A percentile compares a stretch with the other conserved stretches of the same genome.
Evolutionary conservation across 352 stramenopile genomes (phyloP).

Genomic region (Phytopythium oedochilum): DNA sequence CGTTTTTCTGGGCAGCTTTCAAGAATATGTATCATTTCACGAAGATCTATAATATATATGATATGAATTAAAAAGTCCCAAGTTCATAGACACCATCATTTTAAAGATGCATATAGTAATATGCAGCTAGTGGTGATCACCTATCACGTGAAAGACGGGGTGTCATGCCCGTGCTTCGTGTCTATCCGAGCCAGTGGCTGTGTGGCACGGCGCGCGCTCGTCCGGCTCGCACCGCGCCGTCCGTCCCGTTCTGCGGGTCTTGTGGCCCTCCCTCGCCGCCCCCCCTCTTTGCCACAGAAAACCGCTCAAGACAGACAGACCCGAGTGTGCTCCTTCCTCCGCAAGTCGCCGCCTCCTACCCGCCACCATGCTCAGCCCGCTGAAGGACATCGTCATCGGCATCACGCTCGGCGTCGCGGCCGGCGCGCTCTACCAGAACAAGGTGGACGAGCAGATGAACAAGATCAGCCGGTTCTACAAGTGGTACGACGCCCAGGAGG

Average conservation of each 20-base stretch:
- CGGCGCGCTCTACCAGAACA: conserved; percentile 61
- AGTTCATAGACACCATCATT: no score
- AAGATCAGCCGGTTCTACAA: conserved; percentile 80
- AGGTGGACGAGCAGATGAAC: conserved; percentile 62
- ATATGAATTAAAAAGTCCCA: no score
- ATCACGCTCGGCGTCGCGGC: conserved; percentile 49
- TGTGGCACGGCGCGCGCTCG: neutral
- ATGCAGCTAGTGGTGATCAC: neutral
- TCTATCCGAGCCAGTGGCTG: conserved; percentile 8
- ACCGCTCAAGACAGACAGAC: conserved; percentile 11
- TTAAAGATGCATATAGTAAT: neutral
- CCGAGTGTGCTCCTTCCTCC: conserved; percentile 1
- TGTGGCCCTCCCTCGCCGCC: neutral
- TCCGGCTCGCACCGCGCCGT: neutral
- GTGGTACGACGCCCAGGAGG: conserved; percentile 70
- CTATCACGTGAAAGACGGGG: conserved; percentile 8
- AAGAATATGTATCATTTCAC: no score
- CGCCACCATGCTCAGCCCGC: conserved; percentile 63
- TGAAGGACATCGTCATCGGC: conserved; percentile 83
- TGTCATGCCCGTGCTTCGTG: conserved; percentile 23
- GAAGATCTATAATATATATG: no score
- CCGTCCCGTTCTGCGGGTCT: conserved; percentile 6
- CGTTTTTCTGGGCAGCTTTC: conserved; percentile 7
- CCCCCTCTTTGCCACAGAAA: conserved; percentile 3
- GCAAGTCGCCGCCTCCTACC: conserved; percentile 34